Percentiles rank a stretch among this genome's conserved stretches.
Conservation (phyloP, 805 yeast genomes). For the Suhomyces emberorum region DNA sequence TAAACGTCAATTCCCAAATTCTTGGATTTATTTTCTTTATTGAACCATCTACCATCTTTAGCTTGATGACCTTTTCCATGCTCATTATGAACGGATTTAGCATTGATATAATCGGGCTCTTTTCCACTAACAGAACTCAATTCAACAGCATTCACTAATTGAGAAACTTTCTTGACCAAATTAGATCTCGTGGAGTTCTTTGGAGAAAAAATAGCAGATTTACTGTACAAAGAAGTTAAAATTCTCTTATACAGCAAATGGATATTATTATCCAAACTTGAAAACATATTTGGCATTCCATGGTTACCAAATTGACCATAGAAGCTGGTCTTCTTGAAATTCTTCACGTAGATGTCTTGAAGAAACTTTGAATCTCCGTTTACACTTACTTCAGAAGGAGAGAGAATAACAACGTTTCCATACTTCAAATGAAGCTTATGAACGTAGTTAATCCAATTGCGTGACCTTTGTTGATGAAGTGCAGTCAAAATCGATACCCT, state of each 20-base stretch:
- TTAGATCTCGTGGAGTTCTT: conserved; percentile 24
- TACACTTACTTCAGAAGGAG: conserved; percentile 61
- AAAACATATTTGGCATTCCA: conserved; percentile 57
- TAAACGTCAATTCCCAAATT: conserved; percentile 53
- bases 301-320: conserved; percentile 60
- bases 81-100: conserved; percentile 26
- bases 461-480: conserved; percentile 43
- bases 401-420: conserved; percentile 61
- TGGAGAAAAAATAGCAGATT: conserved; percentile 31
- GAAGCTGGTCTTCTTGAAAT: conserved; percentile 56
- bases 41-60: conserved; percentile 30
- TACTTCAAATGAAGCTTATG: conserved; percentile 50
- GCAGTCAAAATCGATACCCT: conserved; percentile 39
- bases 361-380: conserved; percentile 47
- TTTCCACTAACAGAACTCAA: conserved; percentile 28
- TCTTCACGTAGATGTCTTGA: conserved; percentile 53
- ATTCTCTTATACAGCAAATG: conserved; percentile 42
- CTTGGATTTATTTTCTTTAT: conserved; percentile 12
- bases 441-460: conserved; percentile 38
- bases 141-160: conserved; percentile 26
- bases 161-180: conserved; percentile 24
- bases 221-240: conserved; percentile 32
- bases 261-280: conserved; percentile 45
- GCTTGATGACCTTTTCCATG: conserved; percentile 32
- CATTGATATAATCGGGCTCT: conserved; percentile 34